A percentile compares a stretch with the other conserved stretches of the same genome.
Evolutionary conservation across 2,329 filamentous ascomycete genomes (phyloP).

Genomic region (Trichothecium sympodiale): DNA sequence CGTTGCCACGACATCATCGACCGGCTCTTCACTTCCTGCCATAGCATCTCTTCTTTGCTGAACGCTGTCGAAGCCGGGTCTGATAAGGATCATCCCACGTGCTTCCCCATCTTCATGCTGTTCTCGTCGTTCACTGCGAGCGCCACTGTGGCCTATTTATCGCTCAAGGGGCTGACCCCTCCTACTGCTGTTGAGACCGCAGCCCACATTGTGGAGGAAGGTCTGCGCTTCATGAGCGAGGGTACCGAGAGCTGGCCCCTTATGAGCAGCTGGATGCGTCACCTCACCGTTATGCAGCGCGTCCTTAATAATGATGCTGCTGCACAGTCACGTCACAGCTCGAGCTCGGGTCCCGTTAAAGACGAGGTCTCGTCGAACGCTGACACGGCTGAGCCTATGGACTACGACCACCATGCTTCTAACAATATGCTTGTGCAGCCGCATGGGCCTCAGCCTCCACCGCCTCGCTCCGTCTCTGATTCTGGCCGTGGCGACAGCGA

Average conservation of each 20-base stretch:
- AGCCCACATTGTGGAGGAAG: slow-evolving; percentile 44
- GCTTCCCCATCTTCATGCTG: slow-evolving; percentile 53
- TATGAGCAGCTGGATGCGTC: slow-evolving; percentile 47
- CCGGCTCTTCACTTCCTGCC: slow-evolving; percentile 46
- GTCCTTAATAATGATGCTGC: slow-evolving; percentile 43
- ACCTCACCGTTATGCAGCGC: slow-evolving; percentile 50
- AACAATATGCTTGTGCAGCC: slow-evolving; percentile 10
- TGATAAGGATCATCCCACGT: slow-evolving; percentile 47
- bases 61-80: slow-evolving; percentile 42
- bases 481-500: slow-evolving; percentile 36
- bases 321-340: slow-evolving; percentile 22
- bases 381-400: slow-evolving; percentile 45
- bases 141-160: slow-evolving; percentile 49
- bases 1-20: slow-evolving; percentile 43
- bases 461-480: slow-evolving; percentile 24
- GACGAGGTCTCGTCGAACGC: slow-evolving; percentile 44
- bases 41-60: slow-evolving; percentile 45
- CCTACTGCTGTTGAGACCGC: slow-evolving; percentile 45
- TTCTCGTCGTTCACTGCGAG: slow-evolving; percentile 52
- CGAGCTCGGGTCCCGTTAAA: slow-evolving; percentile 27
- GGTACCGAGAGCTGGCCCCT: slow-evolving; percentile 49
- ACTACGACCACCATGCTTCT: slow-evolving; percentile 37
- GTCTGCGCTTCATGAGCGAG: slow-evolving; percentile 46
- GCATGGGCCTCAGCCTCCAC: slow-evolving; percentile 12
- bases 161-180: slow-evolving; percentile 49